Conservation (phyloP, 2,329 filamentous ascomycete genomes). For the Penicillium rolfsii region DNA sequence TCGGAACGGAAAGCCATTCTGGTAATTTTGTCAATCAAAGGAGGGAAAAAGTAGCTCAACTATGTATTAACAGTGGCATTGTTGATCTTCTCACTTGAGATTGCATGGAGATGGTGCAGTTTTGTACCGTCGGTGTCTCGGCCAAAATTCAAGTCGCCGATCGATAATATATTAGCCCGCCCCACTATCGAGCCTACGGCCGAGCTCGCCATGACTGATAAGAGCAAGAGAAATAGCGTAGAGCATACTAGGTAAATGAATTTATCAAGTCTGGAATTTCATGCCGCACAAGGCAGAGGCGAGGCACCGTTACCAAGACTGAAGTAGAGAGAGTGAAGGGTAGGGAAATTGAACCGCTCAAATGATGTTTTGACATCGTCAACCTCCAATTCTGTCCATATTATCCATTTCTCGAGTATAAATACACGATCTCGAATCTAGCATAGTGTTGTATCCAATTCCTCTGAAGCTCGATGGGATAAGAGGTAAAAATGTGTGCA, state of each 20-base stretch:
- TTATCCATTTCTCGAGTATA: neutral
- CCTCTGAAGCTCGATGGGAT: too few relatives aligned
- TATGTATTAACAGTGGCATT: neutral
- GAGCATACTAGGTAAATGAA: neutral
- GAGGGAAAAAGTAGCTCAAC: neutral
- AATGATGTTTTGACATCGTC: neutral
- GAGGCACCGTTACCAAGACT: neutral
- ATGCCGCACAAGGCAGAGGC: neutral
- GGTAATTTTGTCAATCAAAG: neutral
- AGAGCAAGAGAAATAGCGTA: neutral
- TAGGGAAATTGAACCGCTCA: neutral
- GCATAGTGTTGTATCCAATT: too few relatives aligned
- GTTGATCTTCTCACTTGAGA: neutral
- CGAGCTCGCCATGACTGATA: neutral
- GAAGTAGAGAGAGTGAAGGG: neutral
- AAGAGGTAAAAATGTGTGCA: too few relatives aligned
- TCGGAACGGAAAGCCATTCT: constrained; percentile 20
- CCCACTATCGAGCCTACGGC: neutral
- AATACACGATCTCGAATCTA: too few relatives aligned
- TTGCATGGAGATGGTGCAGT: constrained; percentile 4
- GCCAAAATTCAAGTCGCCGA: constrained; percentile 11
- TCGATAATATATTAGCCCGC: neutral
- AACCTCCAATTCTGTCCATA: neutral
- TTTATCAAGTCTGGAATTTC: neutral
- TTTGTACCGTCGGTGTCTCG: constrained; percentile 11